A percentile compares a stretch with the other conserved stretches of the same genome.
Evolutionary conservation across 2,329 filamentous ascomycete species (phyloP).

Genomic region (Calcarisporium arbuscula): DNA sequence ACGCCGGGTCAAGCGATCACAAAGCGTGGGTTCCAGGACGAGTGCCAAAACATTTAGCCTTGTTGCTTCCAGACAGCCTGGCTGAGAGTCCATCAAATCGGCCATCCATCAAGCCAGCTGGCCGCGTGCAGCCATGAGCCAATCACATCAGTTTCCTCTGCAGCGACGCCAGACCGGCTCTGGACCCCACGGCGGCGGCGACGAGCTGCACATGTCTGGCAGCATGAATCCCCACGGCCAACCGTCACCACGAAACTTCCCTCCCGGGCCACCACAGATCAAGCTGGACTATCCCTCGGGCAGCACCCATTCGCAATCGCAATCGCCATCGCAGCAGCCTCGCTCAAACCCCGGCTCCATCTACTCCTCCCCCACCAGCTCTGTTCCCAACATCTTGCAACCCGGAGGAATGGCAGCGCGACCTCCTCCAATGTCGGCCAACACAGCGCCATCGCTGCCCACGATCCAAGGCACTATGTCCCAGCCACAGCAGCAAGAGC

Average conservation of each 20-base stretch:
- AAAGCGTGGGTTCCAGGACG: no score
- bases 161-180: slow-evolving; percentile 19
- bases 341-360: slow-evolving; percentile 2
- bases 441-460: slow-evolving; percentile 39
- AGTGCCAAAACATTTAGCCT: no score
- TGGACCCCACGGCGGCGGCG: slow-evolving; percentile 24
- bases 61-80: no score
- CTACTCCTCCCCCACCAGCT: slow-evolving; percentile 33
- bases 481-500: slow-evolving; percentile 23
- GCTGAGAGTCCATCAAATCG: no score
- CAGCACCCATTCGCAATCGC: slow-evolving; percentile 28
- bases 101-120: no score
- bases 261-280: slow-evolving; percentile 46
- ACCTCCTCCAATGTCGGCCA: slow-evolving; percentile 30
- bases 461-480: slow-evolving; percentile 37
- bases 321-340: slow-evolving; percentile 15
- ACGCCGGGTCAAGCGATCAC: no score
- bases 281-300: slow-evolving; percentile 40
- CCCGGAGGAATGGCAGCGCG: slow-evolving; percentile 41
- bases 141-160: slow-evolving; percentile 32
- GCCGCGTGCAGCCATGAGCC: slow-evolving; percentile 34
- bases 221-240: slow-evolving; percentile 36
- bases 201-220: slow-evolving; percentile 51
- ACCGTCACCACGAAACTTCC: slow-evolving; percentile 43
- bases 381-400: slow-evolving; percentile 53